Percentiles rank a stretch among this genome's conserved stretches.
Conservation (phyloP, 2,329 filamentous ascomycete species). For the Colletotrichum orchidophilum region DNA sequence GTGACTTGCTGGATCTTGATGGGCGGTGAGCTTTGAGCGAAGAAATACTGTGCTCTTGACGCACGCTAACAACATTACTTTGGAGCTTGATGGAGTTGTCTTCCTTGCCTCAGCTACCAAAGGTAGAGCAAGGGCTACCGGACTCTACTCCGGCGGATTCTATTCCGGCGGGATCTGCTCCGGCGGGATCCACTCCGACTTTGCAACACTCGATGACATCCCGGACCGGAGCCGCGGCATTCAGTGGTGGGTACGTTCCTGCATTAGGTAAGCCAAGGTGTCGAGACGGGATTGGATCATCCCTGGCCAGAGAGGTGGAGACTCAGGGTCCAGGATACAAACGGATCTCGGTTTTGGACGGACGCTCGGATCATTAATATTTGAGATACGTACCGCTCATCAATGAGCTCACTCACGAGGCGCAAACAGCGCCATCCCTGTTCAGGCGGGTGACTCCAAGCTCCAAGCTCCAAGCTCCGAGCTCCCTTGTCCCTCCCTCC, state of each 20-base stretch:
- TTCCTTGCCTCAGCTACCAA: too few relatives aligned
- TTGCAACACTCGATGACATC: neutral
- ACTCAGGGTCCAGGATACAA: neutral
- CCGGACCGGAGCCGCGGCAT: neutral
- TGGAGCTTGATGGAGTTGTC: too few relatives aligned
- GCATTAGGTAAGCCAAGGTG: neutral
- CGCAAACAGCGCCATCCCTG: neutral
- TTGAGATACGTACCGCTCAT: neutral
- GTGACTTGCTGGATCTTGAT: too few relatives aligned
- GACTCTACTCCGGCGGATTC: neutral
- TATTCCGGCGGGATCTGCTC: too few relatives aligned
- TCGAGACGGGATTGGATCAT: too few relatives aligned
- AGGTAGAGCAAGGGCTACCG: too few relatives aligned
- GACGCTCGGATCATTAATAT: neutral
- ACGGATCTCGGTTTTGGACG: neutral
- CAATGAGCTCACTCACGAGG: neutral
- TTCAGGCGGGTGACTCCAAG: neutral
- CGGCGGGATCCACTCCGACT: neutral
- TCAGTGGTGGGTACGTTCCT: neutral
- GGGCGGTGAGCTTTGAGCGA: too few relatives aligned
- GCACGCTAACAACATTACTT: too few relatives aligned
- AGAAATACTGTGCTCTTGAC: too few relatives aligned
- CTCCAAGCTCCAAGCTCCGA: constrained; percentile 23
- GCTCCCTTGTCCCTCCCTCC: constrained; percentile 6
- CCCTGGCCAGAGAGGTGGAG: too few relatives aligned